These are phyloP conservation scores for Leccinum ochraceum DNA, from an alignment of 768 basidiomycete genomes.

Conservation along the genomic window DNA sequence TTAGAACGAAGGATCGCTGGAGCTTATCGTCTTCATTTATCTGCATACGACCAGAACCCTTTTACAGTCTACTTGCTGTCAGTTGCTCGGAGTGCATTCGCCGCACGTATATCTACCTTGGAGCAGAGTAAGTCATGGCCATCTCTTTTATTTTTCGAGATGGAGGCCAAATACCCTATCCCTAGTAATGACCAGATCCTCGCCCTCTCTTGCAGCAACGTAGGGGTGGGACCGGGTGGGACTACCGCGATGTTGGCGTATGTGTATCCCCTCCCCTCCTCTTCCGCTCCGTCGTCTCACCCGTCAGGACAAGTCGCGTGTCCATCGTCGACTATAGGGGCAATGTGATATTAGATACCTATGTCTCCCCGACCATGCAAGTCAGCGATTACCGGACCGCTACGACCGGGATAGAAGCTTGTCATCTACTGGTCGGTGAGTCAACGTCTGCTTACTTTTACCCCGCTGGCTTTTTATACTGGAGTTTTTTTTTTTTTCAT, in stretches of 20 bases:
- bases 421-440: conserved; percentile 43
- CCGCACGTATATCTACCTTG: conserved; percentile 27
- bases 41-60: conserved; percentile 18
- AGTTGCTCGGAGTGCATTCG: conserved; percentile 11
- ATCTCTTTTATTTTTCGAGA: conserved; percentile 19
- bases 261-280: conserved; percentile 30
- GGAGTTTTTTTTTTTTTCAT: not conserved
- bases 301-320: conserved; percentile 41
- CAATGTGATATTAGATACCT: conserved; percentile 58
- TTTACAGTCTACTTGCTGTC: conserved; percentile 18
- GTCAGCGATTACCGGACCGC: conserved; percentile 75
- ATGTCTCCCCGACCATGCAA: conserved; percentile 63
- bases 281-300: conserved; percentile 12
- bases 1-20: conserved; percentile 21
- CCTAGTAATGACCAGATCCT: conserved; percentile 49
- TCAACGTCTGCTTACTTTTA: conserved; percentile 2
- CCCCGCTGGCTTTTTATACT: not conserved
- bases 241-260: conserved; percentile 84
- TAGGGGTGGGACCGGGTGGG: conserved; percentile 82
- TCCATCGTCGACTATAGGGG: conserved; percentile 61
- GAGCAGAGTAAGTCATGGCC: conserved; percentile 19
- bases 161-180: conserved; percentile 36
- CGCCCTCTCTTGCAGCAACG: conserved; percentile 63
- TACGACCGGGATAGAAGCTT: conserved; percentile 55
- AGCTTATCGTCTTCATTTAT: conserved; percentile 30